These are phyloP conservation scores for Musa troglodytarum DNA, from an alignment of 176 grass and related monocot genomes.

Conservation along the genomic window DNA sequence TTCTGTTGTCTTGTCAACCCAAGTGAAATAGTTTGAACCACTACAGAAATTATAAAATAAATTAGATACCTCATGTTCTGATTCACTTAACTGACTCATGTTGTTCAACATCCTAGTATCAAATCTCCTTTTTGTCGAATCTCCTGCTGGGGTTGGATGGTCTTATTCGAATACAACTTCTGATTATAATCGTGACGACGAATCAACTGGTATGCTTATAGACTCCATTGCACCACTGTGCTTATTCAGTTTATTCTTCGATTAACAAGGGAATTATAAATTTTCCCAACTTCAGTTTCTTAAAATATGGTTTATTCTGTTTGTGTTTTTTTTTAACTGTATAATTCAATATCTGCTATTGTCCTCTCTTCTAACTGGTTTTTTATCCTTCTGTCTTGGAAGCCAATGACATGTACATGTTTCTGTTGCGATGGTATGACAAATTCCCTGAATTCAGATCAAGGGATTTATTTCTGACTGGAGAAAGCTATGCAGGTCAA, in stretches of 20 bases:
- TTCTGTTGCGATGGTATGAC: slow-evolving; percentile 75
- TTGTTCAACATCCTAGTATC: slow-evolving; percentile 38
- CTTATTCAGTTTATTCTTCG: background rate
- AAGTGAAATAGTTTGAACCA: background rate
- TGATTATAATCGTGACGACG: slow-evolving; percentile 70
- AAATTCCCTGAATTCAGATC: slow-evolving; percentile 83
- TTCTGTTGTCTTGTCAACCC: slow-evolving; percentile 15
- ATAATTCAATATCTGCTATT: background rate
- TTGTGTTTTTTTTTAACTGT: background rate
- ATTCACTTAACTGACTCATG: background rate
- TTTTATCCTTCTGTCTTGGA: slow-evolving; percentile 16
- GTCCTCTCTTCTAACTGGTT: slow-evolving; percentile 1
- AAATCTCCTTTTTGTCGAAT: slow-evolving; percentile 93
- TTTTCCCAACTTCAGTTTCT: background rate
- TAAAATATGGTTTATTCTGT: background rate
- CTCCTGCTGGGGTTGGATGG: slow-evolving; percentile 88
- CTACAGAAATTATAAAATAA: background rate
- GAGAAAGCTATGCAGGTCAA: slow-evolving; percentile 94
- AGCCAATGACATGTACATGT: slow-evolving; percentile 75
- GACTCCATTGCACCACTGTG: too few species aligned
- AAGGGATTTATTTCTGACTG: slow-evolving; percentile 63
- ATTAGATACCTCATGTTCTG: background rate
- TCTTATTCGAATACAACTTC: slow-evolving; percentile 91
- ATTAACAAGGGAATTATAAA: background rate
- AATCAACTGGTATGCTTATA: slow-evolving; percentile 33